Conservation (phyloP, 2,329 filamentous ascomycete genomes). For the Stagonosporopsis rhizophila region DNA sequence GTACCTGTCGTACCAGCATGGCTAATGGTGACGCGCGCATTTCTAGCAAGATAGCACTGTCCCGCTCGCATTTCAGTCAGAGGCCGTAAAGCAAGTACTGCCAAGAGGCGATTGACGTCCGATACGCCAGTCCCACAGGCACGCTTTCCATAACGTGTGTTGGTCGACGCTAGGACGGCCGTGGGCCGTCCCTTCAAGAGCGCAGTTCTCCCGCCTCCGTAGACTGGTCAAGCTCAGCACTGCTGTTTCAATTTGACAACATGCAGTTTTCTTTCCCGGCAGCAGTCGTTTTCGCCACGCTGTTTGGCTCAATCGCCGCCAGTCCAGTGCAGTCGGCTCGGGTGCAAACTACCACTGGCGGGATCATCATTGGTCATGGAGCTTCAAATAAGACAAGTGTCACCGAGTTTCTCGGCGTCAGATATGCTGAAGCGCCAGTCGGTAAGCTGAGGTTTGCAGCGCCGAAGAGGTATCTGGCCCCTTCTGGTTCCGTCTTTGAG, state of each 20-base stretch:
- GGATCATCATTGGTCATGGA: conserved; percentile 41
- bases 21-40: neutral
- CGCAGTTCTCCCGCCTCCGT: conserved; percentile 5
- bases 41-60: neutral
- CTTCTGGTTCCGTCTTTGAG: conserved; percentile 28
- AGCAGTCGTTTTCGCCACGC: conserved; percentile 19
- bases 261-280: conserved; percentile 23
- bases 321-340: neutral
- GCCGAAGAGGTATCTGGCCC: conserved; percentile 36
- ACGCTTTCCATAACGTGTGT: neutral
- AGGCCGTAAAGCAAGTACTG: conserved; percentile 4
- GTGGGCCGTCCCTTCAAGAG: conserved; percentile 12
- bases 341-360: conserved; percentile 39
- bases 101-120: conserved; percentile 4
- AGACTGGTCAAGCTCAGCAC: conserved; percentile 5
- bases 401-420: conserved; percentile 47
- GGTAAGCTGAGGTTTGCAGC: conserved; percentile 45
- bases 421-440: conserved; percentile 45
- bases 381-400: conserved; percentile 33
- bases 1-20: no score
- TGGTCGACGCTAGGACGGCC: conserved; percentile 2
- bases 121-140: conserved; percentile 2
- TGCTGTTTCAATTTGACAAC: conserved; percentile 17
- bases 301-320: conserved; percentile 20
- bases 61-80: neutral